These are phyloP conservation scores for Carex littledalei DNA, from an alignment of 176 grass and related monocot species.

Conservation along the genomic window DNA sequence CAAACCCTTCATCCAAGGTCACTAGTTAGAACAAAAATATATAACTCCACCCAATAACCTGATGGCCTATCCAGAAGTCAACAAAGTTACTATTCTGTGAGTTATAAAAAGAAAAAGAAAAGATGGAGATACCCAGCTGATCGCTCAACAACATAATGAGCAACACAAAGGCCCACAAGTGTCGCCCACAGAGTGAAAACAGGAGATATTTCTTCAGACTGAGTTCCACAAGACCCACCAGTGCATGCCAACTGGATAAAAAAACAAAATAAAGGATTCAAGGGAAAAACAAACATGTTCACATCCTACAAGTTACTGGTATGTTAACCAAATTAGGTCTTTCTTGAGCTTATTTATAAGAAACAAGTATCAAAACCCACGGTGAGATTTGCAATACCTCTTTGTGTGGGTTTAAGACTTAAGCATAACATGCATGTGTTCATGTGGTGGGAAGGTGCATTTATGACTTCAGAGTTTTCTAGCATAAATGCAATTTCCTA, in stretches of 20 bases:
- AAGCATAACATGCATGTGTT: neutral
- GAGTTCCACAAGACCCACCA: conserved; percentile 42
- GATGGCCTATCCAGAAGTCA: neutral
- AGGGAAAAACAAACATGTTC: neutral
- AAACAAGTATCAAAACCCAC: neutral
- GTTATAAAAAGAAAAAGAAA: conserved; percentile 27
- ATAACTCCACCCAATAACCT: neutral
- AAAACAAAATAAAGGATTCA: conserved; percentile 26
- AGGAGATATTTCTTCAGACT: conserved; percentile 74
- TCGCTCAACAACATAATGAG: conserved; percentile 90
- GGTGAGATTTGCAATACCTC: neutral
- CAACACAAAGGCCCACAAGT: conserved; percentile 90
- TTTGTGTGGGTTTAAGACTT: neutral
- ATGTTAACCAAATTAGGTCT: neutral
- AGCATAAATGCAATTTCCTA: neutral
- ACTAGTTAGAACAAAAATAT: neutral
- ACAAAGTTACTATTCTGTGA: neutral
- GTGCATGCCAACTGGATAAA: conserved; percentile 69
- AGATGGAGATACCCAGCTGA: conserved; percentile 73
- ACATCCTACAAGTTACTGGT: neutral
- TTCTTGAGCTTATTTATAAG: neutral
- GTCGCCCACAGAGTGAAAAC: conserved; percentile 96
- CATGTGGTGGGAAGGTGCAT: neutral
- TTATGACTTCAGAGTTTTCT: neutral
- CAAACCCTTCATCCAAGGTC: neutral